Evolutionary conservation across 345 rosid genomes (phyloP), one percentile per base, ranked within the genome.

Genomic region (Syzygium oleosum): DNA sequence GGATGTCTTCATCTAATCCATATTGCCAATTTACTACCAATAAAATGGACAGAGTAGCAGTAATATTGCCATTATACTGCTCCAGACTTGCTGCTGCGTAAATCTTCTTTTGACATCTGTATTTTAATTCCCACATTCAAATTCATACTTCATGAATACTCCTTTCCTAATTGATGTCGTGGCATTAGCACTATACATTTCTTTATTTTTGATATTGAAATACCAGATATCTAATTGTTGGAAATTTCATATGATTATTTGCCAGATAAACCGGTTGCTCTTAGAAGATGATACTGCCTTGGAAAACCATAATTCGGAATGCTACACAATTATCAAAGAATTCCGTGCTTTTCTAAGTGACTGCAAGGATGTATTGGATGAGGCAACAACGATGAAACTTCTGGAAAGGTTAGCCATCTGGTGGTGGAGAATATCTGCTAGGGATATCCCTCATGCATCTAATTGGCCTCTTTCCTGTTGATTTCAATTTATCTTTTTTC

Each of bases 341-440:
- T 98, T 96, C 51, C 93, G 98, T 92, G 99, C 99, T 88, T 98
- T 98, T 92, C 95, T 97, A 86, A 91, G 99, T 87, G 99, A 98
- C 91, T 91, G 95, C 94, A 96, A 96, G 91, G 97, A 96, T 92
- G 99, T 97, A 56, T 94, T 98, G 91, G 99, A 97, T 92, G 99
- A 98, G 95, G 95, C 96, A 91, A 98, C 99, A 61, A 96, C 99
- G 65, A 97, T 98, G 99, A 97, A 89, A 93, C 96, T 98, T 90
- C 91, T 97, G 88, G 99, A 98, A 91, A 94, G 99, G 99, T 98
- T 93, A 85, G 86, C 43, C 79, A n/a, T 51, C 43, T 73, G 83
- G 83, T 13, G 83, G 49, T 73, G 83, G 83, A 73, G 43, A 73
- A 38, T 38, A 21, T 38, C 83, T 73, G 83, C 83, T 73, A 41